Percentiles rank a stretch among this genome's conserved stretches.
Conservation (phyloP, 352 stramenopile species). For the Phytophthora ohioensis region DNA sequence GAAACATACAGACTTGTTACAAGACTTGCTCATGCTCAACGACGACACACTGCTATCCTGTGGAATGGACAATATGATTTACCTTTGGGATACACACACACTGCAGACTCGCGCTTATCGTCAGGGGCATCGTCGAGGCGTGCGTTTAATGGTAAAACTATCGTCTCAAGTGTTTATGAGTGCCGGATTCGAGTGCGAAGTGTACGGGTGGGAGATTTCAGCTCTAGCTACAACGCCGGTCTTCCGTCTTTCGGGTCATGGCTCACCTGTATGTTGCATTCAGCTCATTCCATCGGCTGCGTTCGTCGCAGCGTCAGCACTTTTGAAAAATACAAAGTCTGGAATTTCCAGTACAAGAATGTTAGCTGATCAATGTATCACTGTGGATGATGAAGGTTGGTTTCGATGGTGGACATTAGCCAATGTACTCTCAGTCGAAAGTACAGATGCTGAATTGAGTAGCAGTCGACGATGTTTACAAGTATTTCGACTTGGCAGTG, state of each 20-base stretch:
- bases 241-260: conserved; percentile 76
- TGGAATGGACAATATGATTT: conserved; percentile 82
- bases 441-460: conserved; percentile 62
- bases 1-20: conserved; percentile 74
- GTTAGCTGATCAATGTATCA: conserved; percentile 75
- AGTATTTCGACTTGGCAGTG: conserved; percentile 73
- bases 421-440: conserved; percentile 71
- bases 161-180: conserved; percentile 78
- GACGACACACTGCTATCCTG: conserved; percentile 72
- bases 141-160: conserved; percentile 69
- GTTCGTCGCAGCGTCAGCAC: conserved; percentile 35
- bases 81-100: conserved; percentile 71
- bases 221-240: conserved; percentile 64
- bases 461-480: conserved; percentile 67
- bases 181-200: conserved; percentile 78
- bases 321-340: conserved; percentile 25
- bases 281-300: conserved; percentile 60
- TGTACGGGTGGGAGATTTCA: conserved; percentile 81
- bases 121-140: conserved; percentile 66
- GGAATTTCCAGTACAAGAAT: conserved; percentile 30
- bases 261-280: conserved; percentile 72
- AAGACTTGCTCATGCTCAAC: conserved; percentile 82
- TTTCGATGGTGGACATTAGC: conserved; percentile 87
- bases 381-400: conserved; percentile 82
- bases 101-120: conserved; percentile 57